Base-by-base conservation (phyloP, 495 filamentous ascomycete species). In the Xylaria cubensis region DNA sequence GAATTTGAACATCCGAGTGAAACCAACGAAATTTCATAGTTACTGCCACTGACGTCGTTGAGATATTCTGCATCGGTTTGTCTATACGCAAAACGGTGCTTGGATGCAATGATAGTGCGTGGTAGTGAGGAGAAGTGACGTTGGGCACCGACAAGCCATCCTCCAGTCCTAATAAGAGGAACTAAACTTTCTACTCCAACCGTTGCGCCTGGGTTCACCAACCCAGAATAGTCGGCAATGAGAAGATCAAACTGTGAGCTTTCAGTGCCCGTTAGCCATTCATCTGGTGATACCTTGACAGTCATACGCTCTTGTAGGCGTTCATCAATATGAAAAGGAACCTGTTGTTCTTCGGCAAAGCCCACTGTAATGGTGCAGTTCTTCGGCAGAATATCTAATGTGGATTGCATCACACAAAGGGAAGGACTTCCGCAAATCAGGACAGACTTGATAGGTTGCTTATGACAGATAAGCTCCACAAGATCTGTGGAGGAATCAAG, bases 381-480 rank as follows among this genome's bases (percentile, higher is more conserved):
- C 4, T n/a, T 29, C 19, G 72, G 66, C 39, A 73, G 50, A 41
- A 53, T 5, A 50, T 53, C 61, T 50, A 70, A 9, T 21, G 58
- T 29, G 24, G 15, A n/a, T 7, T 73, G 61, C 50, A 70, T 36
- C 15, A 70, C 10, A 32, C 24, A 12, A 26, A 48, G 7, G 12
- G 32, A 51, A 50, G 46, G 63, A 17, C 59, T 32, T 50, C 51
- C 34, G 26, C 44, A 41, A 53, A 73, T 70, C 7, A 73, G 62
- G 59, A 32, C 67, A 15, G 58, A 69, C 1, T 55, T 39, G 34
- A 70, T 32, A 48, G 44, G 29, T 36, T 73, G 67, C 15, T 67
- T 66, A 48, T 73, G 71, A n/a, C 53, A 29, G 29, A 73, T 58
- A 15, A 73, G 44, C 67, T 73, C 72, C 10, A 73, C 41, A 10